phyloP scores from a whole-genome alignment of 129 eudicot species.

The Flaveria bidentis region DNA sequence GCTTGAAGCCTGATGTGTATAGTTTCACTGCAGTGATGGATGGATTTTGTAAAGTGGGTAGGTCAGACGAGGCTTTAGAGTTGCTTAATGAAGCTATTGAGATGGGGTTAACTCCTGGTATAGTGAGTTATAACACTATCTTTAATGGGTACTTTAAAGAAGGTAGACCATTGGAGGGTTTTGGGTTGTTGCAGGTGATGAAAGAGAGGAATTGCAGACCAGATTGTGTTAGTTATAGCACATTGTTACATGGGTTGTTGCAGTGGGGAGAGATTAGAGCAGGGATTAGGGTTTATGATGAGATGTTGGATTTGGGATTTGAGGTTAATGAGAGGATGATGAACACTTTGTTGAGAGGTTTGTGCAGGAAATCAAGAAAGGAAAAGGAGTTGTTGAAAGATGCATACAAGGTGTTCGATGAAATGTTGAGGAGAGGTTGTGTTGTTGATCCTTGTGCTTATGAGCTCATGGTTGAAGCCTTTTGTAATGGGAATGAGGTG shows the following conservation, averaged over 20 bases:
- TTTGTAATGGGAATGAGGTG: constrained; percentile 46
- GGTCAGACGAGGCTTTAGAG: constrained; percentile 79
- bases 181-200: constrained; percentile 58
- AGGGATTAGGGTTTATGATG: constrained; percentile 50
- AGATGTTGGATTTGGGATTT: constrained; percentile 57
- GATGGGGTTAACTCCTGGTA: constrained; percentile 61
- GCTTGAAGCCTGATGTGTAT: constrained; percentile 58
- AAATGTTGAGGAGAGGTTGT: constrained; percentile 48
- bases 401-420: constrained; percentile 57
- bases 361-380: constrained; percentile 59
- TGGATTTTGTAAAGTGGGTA: constrained; percentile 90
- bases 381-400: constrained; percentile 44
- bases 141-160: constrained; percentile 76
- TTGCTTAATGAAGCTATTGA: constrained; percentile 64
- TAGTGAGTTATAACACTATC: constrained; percentile 63
- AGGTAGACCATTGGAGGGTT: constrained; percentile 73
- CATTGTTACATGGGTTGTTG: constrained; percentile 78
- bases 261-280: constrained; percentile 62
- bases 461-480: constrained; percentile 58
- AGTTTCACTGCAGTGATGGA: constrained; percentile 78
- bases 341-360: constrained; percentile 63
- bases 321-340: constrained; percentile 69
- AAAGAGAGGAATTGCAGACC: constrained; percentile 58
- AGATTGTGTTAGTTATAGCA: constrained; percentile 65
- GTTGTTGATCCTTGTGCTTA: constrained; percentile 41